Conservation (phyloP, 352 stramenopile species). For the Pythium chondricola region DNA sequence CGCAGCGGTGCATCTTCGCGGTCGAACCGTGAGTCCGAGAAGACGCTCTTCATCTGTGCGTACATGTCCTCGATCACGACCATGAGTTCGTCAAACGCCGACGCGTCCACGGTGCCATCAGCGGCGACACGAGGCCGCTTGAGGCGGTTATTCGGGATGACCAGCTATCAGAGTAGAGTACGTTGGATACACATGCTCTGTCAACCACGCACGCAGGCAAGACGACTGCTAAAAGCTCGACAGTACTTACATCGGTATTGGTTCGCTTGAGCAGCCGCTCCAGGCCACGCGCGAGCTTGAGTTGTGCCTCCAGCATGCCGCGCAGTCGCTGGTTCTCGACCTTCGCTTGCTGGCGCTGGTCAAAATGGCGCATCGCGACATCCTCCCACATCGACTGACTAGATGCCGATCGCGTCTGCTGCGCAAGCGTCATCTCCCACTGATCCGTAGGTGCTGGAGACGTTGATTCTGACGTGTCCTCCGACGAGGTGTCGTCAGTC, state of each 20-base stretch:
- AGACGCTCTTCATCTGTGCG: conserved; percentile 3
- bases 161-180: conserved; percentile 3
- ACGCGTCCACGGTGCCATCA: conserved; percentile 2
- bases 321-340: conserved; percentile 51
- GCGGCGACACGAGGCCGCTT: conserved; percentile 8
- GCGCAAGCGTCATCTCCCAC: conserved; percentile 3
- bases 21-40: conserved; percentile 8
- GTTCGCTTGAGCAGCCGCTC: conserved; percentile 18
- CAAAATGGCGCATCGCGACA: conserved; percentile 15
- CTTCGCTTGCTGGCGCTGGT: conserved; percentile 28
- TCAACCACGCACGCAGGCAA: background rate
- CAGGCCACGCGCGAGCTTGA: conserved; percentile 38
- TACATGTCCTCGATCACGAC: conserved; percentile 13
- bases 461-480: background rate
- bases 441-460: background rate
- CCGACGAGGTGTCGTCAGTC: background rate
- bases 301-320: conserved; percentile 45
- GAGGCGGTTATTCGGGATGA: conserved; percentile 9
- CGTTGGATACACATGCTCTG: background rate
- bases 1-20: conserved; percentile 7
- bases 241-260: conserved; percentile 15
- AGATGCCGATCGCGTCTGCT: background rate
- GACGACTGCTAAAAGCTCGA: background rate
- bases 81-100: conserved; percentile 15
- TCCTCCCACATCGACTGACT: conserved; percentile 15